Base-by-base conservation (phyloP, 768 basidiomycete species). In the Suillus plorans region DNA sequence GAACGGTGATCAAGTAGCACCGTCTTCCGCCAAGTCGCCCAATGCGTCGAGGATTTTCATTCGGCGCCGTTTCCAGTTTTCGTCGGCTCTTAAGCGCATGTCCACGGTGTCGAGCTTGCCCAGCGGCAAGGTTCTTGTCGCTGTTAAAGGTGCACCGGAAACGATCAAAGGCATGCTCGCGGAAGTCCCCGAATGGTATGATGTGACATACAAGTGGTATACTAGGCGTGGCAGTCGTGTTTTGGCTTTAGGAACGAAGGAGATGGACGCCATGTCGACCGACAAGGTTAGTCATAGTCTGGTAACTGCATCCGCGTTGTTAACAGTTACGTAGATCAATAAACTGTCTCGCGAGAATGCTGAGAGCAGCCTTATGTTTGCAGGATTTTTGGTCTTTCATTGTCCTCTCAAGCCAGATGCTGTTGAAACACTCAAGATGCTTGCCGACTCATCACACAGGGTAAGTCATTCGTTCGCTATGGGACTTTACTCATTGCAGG, bases 331-430 rank as follows among this genome's bases (percentile, higher is more conserved):
- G 53, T 68, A 97, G 94, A 92, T 98, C 72, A 95, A 95, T 75
- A 93, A 92, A 69, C 77, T 98, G n/a, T 78, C 87, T 45, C 84
- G 97, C 55, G 89, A 93, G 47, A 78, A 86, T 37, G 92, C 94
- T 12, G 97, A 99, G 77, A 87, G 86, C 65, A 74, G 79, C 1
- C 82, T 99, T 55, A 79, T 74, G 4, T 99, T 99, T 71, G 94
- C 87, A n/a, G 97, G 97, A 8, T 99, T 99, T 82, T 81, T 99
- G 65, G 95, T 99, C 25, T 99, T 99, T 87, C 96, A 98, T 73
- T 99, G 96, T 73, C 97, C 97, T 3, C 85, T 99, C 68, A 99
- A 99, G 78, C 77, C 86, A 18, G 97, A 99, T 74, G 97, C 97
- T 2, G 83, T 99, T 13, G 88, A 90, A 66, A 86, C 92, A 0